Percentiles rank a stretch among this genome's conserved stretches.
Evolutionary conservation across 345 rosid genomes (phyloP).

Genomic region (Carallia pectinifolia): DNA sequence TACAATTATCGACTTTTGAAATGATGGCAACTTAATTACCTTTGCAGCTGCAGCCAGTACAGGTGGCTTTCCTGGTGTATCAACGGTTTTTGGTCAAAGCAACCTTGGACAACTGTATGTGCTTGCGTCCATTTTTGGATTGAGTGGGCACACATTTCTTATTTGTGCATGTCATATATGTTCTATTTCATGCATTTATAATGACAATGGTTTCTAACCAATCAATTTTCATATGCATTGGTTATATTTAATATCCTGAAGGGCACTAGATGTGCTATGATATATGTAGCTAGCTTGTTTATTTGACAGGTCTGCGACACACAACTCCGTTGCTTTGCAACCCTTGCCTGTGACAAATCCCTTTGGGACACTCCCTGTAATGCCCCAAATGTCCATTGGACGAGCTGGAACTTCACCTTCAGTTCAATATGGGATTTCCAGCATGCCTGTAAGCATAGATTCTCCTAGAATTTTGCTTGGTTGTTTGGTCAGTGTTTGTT

Average conservation of each 20-base stretch:
- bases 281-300: slow-evolving; percentile 6
- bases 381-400: slow-evolving; percentile 83
- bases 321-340: slow-evolving; percentile 48
- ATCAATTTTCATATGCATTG: neutral
- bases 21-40: slow-evolving; percentile 3
- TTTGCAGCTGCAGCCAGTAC: slow-evolving; percentile 38
- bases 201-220: neutral
- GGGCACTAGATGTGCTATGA: neutral
- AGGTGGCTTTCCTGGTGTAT: slow-evolving; percentile 40
- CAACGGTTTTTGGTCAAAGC: slow-evolving; percentile 52
- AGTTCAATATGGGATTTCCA: slow-evolving; percentile 87
- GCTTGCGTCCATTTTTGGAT: slow-evolving; percentile 5
- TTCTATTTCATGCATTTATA: neutral
- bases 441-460: slow-evolving; percentile 66
- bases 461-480: slow-evolving; percentile 9
- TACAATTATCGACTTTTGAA: slow-evolving; percentile 11
- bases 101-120: slow-evolving; percentile 55
- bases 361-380: slow-evolving; percentile 85
- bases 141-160: neutral
- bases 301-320: slow-evolving; percentile 49
- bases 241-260: neutral
- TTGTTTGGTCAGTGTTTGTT: no score
- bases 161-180: slow-evolving; percentile 3
- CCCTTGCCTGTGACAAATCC: slow-evolving; percentile 63
- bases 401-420: slow-evolving; percentile 72